Evolutionary conservation across 2,329 filamentous ascomycete genomes (phyloP).

Genomic region (Venturia effusa): DNA sequence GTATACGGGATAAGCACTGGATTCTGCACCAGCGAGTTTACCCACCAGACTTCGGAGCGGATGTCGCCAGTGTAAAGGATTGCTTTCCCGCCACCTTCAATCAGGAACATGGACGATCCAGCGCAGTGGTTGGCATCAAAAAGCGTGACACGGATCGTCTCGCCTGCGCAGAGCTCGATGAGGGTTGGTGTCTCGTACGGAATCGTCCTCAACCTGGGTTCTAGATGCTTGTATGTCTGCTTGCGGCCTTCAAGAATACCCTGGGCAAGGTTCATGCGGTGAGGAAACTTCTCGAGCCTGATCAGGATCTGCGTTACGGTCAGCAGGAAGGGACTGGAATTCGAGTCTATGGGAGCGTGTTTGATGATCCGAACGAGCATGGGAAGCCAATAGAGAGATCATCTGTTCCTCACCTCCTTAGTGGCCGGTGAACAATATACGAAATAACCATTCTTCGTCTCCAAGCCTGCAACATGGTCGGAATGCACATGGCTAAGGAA

Average conservation of each 20-base stretch:
- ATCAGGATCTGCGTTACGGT: conserved; percentile 49
- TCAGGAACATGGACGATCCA: conserved; percentile 85
- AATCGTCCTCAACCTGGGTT: conserved; percentile 63
- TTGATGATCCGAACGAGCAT: background rate
- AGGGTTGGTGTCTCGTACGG: conserved; percentile 69
- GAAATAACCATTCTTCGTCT: conserved; percentile 66
- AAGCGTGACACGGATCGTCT: conserved; percentile 67
- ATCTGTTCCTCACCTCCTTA: conserved; percentile 41
- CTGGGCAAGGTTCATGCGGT: conserved; percentile 70
- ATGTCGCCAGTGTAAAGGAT: conserved; percentile 86
- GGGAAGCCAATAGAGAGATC: background rate
- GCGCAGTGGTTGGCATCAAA: conserved; percentile 89
- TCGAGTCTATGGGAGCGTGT: background rate
- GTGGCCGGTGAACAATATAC: conserved; percentile 86
- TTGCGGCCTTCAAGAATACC: conserved; percentile 65
- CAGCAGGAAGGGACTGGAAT: background rate
- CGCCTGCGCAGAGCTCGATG: conserved; percentile 61
- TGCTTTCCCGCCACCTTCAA: conserved; percentile 69
- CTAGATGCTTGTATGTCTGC: conserved; percentile 67
- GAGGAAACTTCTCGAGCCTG: conserved; percentile 65
- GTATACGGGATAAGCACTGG: conserved; percentile 68
- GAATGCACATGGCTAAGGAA: conserved; percentile 91
- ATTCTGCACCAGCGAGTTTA: conserved; percentile 59
- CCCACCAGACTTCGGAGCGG: conserved; percentile 76
- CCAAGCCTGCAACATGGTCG: conserved; percentile 75